phyloP scores from a whole-genome alignment of 2,329 filamentous ascomycete species.

The Eutypa lata region DNA sequence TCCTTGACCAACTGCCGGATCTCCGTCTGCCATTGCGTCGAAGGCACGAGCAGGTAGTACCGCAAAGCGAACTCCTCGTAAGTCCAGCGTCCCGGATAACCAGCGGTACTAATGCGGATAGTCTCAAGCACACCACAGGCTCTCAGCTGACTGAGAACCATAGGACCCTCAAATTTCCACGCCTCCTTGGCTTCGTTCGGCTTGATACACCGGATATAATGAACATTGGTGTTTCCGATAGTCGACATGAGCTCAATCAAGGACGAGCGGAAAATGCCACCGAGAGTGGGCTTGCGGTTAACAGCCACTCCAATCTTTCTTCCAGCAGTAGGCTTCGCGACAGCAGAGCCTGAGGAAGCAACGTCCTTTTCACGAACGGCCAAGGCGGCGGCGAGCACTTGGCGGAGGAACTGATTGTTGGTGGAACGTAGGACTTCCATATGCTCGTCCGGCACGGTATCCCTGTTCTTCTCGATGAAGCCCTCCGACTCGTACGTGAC shows the following conservation, averaged over 20 bases:
- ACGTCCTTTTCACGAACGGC: slow-evolving; percentile 87
- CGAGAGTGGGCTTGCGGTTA: slow-evolving; percentile 93
- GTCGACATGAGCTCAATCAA: slow-evolving; percentile 97
- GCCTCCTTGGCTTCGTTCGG: slow-evolving; percentile 95
- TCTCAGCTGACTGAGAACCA: slow-evolving; percentile 95
- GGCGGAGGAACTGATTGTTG: slow-evolving; percentile 77
- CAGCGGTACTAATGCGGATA: slow-evolving; percentile 93
- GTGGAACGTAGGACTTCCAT: slow-evolving; percentile 87
- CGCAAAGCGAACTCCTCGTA: slow-evolving; percentile 97
- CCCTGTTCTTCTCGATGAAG: slow-evolving; percentile 99
- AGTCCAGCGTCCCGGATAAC: slow-evolving; percentile 96
- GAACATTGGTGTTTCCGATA: slow-evolving; percentile 96
- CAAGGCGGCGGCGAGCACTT: slow-evolving; percentile 81
- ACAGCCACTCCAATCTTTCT: slow-evolving; percentile 88
- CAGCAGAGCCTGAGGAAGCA: slow-evolving; percentile 59
- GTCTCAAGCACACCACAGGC: slow-evolving; percentile 99
- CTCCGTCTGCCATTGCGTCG: slow-evolving; percentile 85
- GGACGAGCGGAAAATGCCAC: slow-evolving; percentile 98
- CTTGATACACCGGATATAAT: slow-evolving; percentile 99
- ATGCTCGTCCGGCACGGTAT: slow-evolving; percentile 97
- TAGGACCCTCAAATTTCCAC: slow-evolving; percentile 98
- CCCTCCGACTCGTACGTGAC: slow-evolving; percentile 98
- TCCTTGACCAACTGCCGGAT: slow-evolving; percentile 92
- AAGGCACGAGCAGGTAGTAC: slow-evolving; percentile 97
- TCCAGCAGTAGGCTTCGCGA: slow-evolving; percentile 77